A percentile compares a stretch with the other conserved stretches of the same genome.
These are phyloP conservation scores for Camellia granthamiana DNA, from an alignment of 148 eudicot species.

Conservation along the genomic window DNA sequence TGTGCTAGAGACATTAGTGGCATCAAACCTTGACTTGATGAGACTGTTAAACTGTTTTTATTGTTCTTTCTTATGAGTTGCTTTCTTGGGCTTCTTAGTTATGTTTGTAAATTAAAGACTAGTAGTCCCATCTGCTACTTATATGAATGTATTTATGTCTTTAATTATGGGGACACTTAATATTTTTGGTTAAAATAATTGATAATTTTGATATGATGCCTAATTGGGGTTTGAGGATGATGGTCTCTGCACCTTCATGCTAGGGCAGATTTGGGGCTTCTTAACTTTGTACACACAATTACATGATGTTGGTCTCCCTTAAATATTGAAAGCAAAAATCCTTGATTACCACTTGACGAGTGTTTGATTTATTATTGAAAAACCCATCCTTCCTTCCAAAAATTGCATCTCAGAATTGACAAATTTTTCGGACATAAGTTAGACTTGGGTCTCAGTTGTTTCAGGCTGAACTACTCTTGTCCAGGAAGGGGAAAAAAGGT, in stretches of 20 bases:
- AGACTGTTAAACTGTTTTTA: not conserved
- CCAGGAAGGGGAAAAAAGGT: not conserved
- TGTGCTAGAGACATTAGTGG: slow-evolving; percentile 61
- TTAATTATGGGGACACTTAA: no score
- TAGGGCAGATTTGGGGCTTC: not conserved
- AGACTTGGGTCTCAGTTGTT: not conserved
- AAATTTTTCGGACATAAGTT: not conserved
- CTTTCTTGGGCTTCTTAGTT: not conserved
- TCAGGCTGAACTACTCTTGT: not conserved
- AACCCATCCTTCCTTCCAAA: no score
- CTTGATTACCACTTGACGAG: no score
- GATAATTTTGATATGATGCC: not conserved
- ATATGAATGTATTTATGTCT: not conserved
- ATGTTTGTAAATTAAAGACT: not conserved
- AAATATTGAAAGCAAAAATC: no score
- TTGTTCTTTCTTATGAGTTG: not conserved
- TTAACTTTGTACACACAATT: no score
- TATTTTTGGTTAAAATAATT: no score
- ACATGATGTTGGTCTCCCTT: no score
- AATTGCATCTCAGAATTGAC: not conserved
- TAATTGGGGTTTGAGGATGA: not conserved
- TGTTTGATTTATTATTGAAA: no score
- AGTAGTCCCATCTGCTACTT: not conserved
- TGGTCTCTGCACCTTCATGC: not conserved
- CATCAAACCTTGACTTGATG: slow-evolving; percentile 22